Evolutionary conservation across 2,329 filamentous ascomycete species (phyloP).

Genomic region (Claviceps fusiformis): DNA sequence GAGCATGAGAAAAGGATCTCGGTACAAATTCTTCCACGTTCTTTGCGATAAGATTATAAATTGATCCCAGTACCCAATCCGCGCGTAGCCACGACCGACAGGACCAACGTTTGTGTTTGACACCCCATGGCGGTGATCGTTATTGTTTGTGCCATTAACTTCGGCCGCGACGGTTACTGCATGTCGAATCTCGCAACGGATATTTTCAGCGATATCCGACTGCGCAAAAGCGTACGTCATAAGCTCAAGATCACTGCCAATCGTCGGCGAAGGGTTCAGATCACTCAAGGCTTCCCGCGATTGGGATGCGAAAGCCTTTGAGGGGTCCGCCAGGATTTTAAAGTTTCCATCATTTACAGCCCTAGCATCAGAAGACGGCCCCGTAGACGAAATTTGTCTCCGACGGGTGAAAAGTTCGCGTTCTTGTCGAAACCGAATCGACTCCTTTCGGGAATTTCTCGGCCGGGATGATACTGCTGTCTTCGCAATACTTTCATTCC

Average conservation of each 20-base stretch:
- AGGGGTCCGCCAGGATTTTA: slow-evolving; percentile 34
- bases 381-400: slow-evolving; percentile 46
- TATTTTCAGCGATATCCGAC: slow-evolving; percentile 62
- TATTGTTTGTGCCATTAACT: slow-evolving; percentile 51
- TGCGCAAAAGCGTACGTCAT: slow-evolving; percentile 63
- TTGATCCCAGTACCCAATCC: slow-evolving; percentile 66
- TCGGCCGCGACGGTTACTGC: slow-evolving; percentile 50
- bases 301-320: slow-evolving; percentile 36
- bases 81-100: slow-evolving; percentile 67
- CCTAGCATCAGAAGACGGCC: slow-evolving; percentile 45
- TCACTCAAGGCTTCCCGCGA: slow-evolving; percentile 58
- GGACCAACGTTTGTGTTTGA: slow-evolving; percentile 39
- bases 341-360: slow-evolving; percentile 37
- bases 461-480: slow-evolving; percentile 48
- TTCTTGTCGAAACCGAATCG: slow-evolving; percentile 75
- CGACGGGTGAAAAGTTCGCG: slow-evolving; percentile 80
- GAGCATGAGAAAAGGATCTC: slow-evolving; percentile 95
- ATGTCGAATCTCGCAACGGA: slow-evolving; percentile 65
- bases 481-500: slow-evolving; percentile 50
- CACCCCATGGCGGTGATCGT: slow-evolving; percentile 32
- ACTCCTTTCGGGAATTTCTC: slow-evolving; percentile 59
- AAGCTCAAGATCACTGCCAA: slow-evolving; percentile 66
- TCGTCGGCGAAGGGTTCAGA: slow-evolving; percentile 42
- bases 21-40: slow-evolving; percentile 95
- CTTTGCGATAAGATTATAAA: slow-evolving; percentile 80